These are phyloP conservation scores for Kalaharituber pfeilii DNA, from an alignment of 2,329 filamentous ascomycete species.

Conservation along the genomic window DNA sequence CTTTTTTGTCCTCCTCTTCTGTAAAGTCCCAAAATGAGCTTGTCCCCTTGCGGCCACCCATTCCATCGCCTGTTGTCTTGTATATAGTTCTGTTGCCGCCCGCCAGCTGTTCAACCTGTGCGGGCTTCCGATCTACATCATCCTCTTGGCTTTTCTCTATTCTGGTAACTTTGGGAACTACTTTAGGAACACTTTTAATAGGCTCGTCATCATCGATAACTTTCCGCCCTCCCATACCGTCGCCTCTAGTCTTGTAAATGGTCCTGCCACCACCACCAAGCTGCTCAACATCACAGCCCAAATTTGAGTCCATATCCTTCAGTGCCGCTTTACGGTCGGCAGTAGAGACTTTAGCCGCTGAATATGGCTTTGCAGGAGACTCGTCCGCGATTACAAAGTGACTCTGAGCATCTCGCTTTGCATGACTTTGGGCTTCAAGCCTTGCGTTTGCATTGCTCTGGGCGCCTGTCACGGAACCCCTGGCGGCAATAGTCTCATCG, in stretches of 20 bases:
- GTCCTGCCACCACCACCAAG: constrained; percentile 20
- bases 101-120: constrained; percentile 15
- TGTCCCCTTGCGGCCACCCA: constrained; percentile 40
- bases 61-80: constrained; percentile 43
- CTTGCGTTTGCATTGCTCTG: constrained; percentile 38
- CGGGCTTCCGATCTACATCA: background rate
- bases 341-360: background rate
- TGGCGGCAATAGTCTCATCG: constrained; percentile 37
- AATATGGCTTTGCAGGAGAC: constrained; percentile 32
- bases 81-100: constrained; percentile 17
- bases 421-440: constrained; percentile 34
- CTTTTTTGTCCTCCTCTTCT: background rate
- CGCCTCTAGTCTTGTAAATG: constrained; percentile 33
- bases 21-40: background rate
- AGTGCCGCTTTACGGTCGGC: background rate
- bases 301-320: background rate
- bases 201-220: constrained; percentile 17
- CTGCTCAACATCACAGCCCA: constrained; percentile 8
- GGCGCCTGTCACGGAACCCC: constrained; percentile 41
- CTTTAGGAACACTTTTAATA: background rate
- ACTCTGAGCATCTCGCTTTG: constrained; percentile 47
- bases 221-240: constrained; percentile 49
- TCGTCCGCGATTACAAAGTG: constrained; percentile 64
- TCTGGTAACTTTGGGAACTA: background rate
- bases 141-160: background rate